Evolutionary conservation across 768 basidiomycete species (phyloP), one percentile per base, ranked within the genome.

Genomic region (Amanita rubescens): DNA sequence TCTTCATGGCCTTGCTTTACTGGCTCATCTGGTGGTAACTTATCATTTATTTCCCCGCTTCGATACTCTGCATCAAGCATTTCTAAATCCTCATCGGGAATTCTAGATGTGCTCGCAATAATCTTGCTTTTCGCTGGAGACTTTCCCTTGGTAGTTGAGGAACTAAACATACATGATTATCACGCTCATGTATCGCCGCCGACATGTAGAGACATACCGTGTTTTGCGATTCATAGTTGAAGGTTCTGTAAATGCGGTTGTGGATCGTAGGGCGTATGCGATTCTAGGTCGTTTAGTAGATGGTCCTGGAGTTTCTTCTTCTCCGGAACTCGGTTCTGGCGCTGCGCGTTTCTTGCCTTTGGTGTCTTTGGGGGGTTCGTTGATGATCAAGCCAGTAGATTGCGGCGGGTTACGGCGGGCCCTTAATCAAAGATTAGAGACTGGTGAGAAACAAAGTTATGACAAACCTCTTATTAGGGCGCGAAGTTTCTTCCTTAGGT

Each of bases 311-410:
- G 64, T 63, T 22, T 75, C 71, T 67, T 90, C 87, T 66, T 86
- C 82, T 69, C 87, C 86, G 41, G 81, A 81, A 59, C 69, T 70
- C 32, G 73, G 69, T 70, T 91, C 87, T 45, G 86, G 85, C 30
- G 76, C 80, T 35, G 90, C 92, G 62, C 90, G 87, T 73, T 94
- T 95, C 82, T 96, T 96, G 55, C 92, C 94, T 71, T 94, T 94
- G 59, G 70, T 69, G 71, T 91, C 89, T 63, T 77, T 77, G 2
- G 72, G 60, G 46, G 85, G 80, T 76, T 92, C 90, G 82, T 83
- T 84, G 69, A 90, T 91, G 54, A 79, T 71, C 70, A 79, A 67
- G 60, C 77, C 65, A 59, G 73, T 46, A 62, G 73, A 61, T 57
- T 71, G 58, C 57, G 65, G 52, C 46, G 79, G 77, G 56, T 77